Base-by-base conservation (phyloP, 331 rosid species). In the Saraca asoca region DNA sequence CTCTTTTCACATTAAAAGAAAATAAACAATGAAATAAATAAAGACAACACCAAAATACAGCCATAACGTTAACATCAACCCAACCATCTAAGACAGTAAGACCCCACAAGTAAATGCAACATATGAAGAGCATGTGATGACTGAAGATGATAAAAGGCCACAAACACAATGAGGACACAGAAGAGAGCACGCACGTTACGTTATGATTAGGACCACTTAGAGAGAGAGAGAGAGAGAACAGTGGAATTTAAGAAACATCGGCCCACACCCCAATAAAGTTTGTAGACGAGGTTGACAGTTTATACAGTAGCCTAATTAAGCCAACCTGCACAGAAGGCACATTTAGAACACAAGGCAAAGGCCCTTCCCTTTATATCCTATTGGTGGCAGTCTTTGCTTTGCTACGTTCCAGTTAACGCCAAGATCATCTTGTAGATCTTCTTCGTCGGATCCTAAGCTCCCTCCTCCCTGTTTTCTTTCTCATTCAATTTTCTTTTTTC, bases 211-310 rank as follows among this genome's bases (percentile, higher is more conserved):
- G 88, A 86, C 90, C 87, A 85, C 82, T 65, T 45, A 24, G 5
- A 68, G 70, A 66, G 72, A 48, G 52, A 61, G 79, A 74, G 80
- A 66, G 71, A 64, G 15, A 65, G 68, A 70, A 57, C 88, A 79
- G 84, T 75, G 68, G 89, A 83, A 79, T 81, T 88, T 81, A 85
- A 76, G 87, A 53, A 80, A 66, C 85, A 81, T 75, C 81, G 84
- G 79, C 73, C 91, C 91, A 77, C 85, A 58, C 64, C 82, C 80
- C 76, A 68, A 71, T 76, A 78, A 76, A 74, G 88, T 68, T 80
- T 69, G 35, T n/a, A 63, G 69, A 85, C 79, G 85, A 87, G 80
- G 85, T 82, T 80, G 83, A 74, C 83, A 82, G 82, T 78, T 80
- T 71, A 75, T 74, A 82, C 66, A 17, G 61, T 52, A 67, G 63